Base-by-base conservation (phyloP, 192 early-diverging fungal species). In the Coemansia sp. region DNA sequence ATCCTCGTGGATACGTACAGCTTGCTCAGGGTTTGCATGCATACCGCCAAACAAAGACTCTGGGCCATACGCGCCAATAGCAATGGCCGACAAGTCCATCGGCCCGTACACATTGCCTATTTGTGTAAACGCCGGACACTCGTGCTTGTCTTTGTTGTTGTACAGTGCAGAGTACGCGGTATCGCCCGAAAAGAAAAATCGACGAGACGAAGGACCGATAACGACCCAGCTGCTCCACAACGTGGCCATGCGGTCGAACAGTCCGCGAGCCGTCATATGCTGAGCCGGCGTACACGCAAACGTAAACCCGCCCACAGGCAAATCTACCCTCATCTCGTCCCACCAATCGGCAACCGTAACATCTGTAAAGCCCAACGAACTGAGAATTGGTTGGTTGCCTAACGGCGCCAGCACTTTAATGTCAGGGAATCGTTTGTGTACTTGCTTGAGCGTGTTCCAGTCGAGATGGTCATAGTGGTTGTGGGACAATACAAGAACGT, bases 401-500 rank as follows among this genome's bases (percentile, higher is more conserved):
- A 95, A 77, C 12, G 93, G 91, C 12, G 91, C 89, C 69, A 86
- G 92, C 57, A 87, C 93, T 25, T 73, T 78, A 19, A 75, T 69
- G 12, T 69, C 63, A 1, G 76, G 76, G 53, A 84, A 81, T 21
- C 19, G 19, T 21, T 21, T 21, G 2, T 73, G 76, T 8, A 94
- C 69, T 8, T 69, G 64, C 27, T 81, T 67, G 45, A 92, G 83
- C 14, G 89, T 90, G 35, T 77, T 61, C 62, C 85, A 61, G 72
- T 95, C 93, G 64, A 93, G 63, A 56, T 94, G 92, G 67, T 94
- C 94, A 69, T 94, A 96, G 65, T 95, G 94, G 71, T 93, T 94
- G 70, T 95, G 94, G 29, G 84, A 87, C 27, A 95, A 85, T 6
- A 93, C 73, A 7, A 95, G 86, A 1, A 85, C 81, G 55, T 94